Evolutionary conservation across 2,329 filamentous ascomycete genomes (phyloP).

Genomic region (Fusarium falciforme): DNA sequence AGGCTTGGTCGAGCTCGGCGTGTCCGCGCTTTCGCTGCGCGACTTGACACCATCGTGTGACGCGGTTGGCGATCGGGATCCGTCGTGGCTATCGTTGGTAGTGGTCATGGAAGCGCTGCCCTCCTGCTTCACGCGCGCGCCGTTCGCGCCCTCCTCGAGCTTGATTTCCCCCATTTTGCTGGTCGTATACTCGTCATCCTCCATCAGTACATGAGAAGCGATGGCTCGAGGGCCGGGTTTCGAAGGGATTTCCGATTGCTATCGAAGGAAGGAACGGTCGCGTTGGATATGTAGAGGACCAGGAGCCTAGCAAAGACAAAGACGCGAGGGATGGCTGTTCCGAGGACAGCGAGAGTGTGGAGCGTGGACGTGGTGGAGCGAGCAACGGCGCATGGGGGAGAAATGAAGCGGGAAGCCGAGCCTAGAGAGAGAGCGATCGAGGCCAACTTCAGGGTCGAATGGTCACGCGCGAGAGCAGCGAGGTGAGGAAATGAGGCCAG

Average conservation of each 20-base stretch:
- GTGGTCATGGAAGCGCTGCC: conserved; percentile 54
- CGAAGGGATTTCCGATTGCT: conserved; percentile 6
- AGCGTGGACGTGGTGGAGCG: conserved; percentile 43
- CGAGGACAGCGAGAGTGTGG: conserved; percentile 42
- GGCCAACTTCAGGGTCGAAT: conserved; percentile 26
- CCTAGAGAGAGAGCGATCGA: conserved; percentile 19
- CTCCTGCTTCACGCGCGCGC: conserved; percentile 55
- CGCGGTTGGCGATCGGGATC: conserved; percentile 52
- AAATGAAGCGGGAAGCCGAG: conserved; percentile 30
- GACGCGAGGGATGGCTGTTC: conserved; percentile 37
- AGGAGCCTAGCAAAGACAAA: conserved; percentile 29
- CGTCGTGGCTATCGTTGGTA: conserved; percentile 42
- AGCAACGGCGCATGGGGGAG: conserved; percentile 41
- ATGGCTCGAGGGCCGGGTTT: conserved; percentile 22
- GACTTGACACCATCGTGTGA: conserved; percentile 60
- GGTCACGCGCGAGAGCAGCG: conserved; percentile 26
- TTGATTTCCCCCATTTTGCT: conserved; percentile 58
- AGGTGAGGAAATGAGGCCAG: conserved; percentile 25
- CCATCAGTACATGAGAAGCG: conserved; percentile 49
- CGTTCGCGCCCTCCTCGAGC: conserved; percentile 56
- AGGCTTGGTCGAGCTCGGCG: conserved; percentile 64
- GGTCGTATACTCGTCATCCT: conserved; percentile 55
- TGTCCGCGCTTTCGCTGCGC: conserved; percentile 60
- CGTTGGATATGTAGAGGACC: conserved; percentile 24
- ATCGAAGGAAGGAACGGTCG: conserved; percentile 20